These are phyloP conservation scores for Penicillium chermesinum DNA, from an alignment of 495 filamentous ascomycete genomes.

Conservation along the genomic window DNA sequence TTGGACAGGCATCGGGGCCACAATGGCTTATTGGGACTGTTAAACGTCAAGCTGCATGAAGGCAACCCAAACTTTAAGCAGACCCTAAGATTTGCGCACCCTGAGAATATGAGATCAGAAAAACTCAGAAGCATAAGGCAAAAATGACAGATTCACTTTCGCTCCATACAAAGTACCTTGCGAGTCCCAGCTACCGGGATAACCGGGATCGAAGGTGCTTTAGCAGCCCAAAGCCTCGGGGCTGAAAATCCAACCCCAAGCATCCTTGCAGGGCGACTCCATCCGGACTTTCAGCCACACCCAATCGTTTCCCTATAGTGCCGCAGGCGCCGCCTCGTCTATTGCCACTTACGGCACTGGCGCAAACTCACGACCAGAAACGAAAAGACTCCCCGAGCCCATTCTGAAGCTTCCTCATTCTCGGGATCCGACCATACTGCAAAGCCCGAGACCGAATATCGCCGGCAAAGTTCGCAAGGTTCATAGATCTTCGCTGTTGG, in stretches of 20 bases:
- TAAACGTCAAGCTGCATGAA: not conserved
- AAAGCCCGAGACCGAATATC: no score
- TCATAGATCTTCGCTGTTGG: not conserved
- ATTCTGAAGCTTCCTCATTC: conserved; percentile 12
- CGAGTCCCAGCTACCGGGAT: conserved; percentile 24
- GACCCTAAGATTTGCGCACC: not conserved
- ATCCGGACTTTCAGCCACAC: conserved; percentile 4
- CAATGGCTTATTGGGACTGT: no score
- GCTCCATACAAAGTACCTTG: not conserved
- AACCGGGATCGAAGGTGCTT: conserved; percentile 4
- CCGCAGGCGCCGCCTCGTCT: conserved; percentile 2
- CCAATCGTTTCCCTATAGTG: conserved; percentile 14
- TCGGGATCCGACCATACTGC: conserved; percentile 15
- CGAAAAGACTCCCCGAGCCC: conserved; percentile 16
- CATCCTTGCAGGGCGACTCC: conserved; percentile 18
- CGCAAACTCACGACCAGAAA: conserved; percentile 11
- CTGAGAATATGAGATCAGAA: conserved; percentile 1
- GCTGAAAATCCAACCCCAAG: not conserved
- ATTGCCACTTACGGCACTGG: conserved; percentile 4
- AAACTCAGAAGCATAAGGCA: not conserved
- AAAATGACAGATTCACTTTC: not conserved
- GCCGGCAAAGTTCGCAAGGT: conserved; percentile 1
- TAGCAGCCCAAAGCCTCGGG: not conserved
- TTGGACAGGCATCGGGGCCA: no score
- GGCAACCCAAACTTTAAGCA: not conserved